A percentile compares a stretch with the other conserved stretches of the same genome.
phyloP scores from a whole-genome alignment of 2,329 filamentous ascomycete species.

The Botryotinia calthae region DNA sequence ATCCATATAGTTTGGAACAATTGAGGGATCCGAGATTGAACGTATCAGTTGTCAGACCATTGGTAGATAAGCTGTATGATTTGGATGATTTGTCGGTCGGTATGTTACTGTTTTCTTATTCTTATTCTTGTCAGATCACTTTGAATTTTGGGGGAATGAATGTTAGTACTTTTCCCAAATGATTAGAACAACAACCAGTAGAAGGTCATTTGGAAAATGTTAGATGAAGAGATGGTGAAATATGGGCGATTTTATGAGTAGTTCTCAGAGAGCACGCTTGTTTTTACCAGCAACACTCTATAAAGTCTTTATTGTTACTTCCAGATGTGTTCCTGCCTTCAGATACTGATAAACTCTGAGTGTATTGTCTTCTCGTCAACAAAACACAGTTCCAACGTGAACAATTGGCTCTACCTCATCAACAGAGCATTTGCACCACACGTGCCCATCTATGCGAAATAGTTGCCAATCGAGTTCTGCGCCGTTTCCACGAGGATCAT shows the following conservation, averaged over 20 bases:
- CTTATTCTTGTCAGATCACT: background rate
- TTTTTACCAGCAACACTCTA: no score
- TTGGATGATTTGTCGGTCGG: conserved; percentile 75
- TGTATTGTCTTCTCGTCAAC: conserved; percentile 83
- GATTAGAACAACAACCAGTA: background rate
- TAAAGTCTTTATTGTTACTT: background rate
- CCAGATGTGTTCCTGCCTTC: background rate
- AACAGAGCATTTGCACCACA: conserved; percentile 78
- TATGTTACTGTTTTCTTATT: conserved; percentile 40
- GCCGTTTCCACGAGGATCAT: conserved; percentile 76
- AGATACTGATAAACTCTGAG: conserved; percentile 41
- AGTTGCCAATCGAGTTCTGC: conserved; percentile 72
- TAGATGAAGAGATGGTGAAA: background rate
- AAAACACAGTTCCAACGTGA: conserved; percentile 76
- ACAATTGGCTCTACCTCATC: conserved; percentile 70
- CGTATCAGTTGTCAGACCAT: conserved; percentile 65
- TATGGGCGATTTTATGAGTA: background rate
- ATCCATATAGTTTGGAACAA: conserved; percentile 70
- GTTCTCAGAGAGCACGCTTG: background rate
- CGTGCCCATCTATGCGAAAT: conserved; percentile 77
- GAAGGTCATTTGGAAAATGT: background rate
- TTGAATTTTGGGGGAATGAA: background rate
- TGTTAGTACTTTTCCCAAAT: background rate
- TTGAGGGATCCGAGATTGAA: conserved; percentile 80
- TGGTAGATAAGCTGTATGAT: conserved; percentile 82